phyloP scores from a whole-genome alignment of 129 eudicot genomes.

The Ambrosia artemisiifolia region DNA sequence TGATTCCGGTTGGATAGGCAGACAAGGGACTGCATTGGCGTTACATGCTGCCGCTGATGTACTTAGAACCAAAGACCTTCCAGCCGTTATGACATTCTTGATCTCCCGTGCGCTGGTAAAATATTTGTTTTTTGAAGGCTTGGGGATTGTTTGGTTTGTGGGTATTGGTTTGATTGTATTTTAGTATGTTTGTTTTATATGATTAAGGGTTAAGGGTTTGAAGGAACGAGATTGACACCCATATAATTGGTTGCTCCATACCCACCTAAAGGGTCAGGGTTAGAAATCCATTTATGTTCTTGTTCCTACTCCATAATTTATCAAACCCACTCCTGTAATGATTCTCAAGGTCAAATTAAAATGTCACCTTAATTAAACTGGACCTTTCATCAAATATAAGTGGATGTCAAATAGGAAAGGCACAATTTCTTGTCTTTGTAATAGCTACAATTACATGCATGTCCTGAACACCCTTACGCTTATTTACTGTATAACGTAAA shows the following conservation, averaged over 20 bases:
- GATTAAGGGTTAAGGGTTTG: neutral
- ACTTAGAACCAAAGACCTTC: slow-evolving; percentile 96
- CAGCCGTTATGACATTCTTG: slow-evolving; percentile 95
- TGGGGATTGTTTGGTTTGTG: neutral
- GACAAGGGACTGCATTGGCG: slow-evolving; percentile 93
- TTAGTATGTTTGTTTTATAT: slow-evolving; percentile 1
- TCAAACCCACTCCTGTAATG: neutral
- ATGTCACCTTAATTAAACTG: no score
- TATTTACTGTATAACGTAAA: no score
- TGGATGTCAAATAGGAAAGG: no score
- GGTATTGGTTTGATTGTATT: neutral
- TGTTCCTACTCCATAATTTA: neutral
- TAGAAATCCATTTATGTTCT: neutral
- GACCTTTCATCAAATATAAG: no score
- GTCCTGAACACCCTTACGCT: no score
- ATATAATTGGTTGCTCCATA: neutral
- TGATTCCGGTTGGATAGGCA: slow-evolving; percentile 93
- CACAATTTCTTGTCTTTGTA: no score
- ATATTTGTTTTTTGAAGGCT: neutral
- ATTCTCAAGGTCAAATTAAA: neutral
- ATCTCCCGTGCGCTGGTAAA: slow-evolving; percentile 96
- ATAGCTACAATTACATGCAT: no score
- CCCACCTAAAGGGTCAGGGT: neutral
- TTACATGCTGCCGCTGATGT: slow-evolving; percentile 89
- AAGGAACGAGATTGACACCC: neutral